phyloP scores from a whole-genome alignment of 2,329 filamentous ascomycete species.

The Cladophialophora bantiana region DNA sequence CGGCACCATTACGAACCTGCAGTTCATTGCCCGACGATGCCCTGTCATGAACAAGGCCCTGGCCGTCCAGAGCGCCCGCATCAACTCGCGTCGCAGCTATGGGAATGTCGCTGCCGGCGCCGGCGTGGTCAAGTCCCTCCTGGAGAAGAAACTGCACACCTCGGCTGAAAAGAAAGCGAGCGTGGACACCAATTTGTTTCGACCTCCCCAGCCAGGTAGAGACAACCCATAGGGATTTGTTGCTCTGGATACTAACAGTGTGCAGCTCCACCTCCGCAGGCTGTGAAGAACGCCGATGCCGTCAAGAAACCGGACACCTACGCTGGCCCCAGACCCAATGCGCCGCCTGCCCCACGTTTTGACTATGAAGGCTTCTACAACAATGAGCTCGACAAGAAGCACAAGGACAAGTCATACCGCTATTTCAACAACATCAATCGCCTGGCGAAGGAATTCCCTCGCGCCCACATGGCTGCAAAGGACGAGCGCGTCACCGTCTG shows the following conservation, averaged over 20 bases:
- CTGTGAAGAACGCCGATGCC: conserved; percentile 18
- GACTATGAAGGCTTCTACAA: conserved; percentile 92
- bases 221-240: conserved; percentile 12
- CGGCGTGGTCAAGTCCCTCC: conserved; percentile 43
- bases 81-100: conserved; percentile 41
- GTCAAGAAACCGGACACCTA: conserved; percentile 39
- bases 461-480: conserved; percentile 83
- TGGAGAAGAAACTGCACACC: conserved; percentile 73
- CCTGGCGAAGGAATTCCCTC: conserved; percentile 92
- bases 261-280: conserved; percentile 34
- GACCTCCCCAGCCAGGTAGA: conserved; percentile 60
- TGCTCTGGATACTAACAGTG: conserved; percentile 11
- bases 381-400: conserved; percentile 93
- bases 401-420: conserved; percentile 99
- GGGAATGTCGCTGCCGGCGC: conserved; percentile 48
- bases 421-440: conserved; percentile 99
- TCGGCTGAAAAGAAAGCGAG: conserved; percentile 78
- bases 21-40: conserved; percentile 91
- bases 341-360: conserved; percentile 68
- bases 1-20: conserved; percentile 95
- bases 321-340: conserved; percentile 56
- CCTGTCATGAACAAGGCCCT: conserved; percentile 99
- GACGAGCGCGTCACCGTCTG: conserved; percentile 93
- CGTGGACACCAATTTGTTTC: conserved; percentile 66
- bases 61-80: conserved; percentile 72